phyloP scores from a whole-genome alignment of 169 alveolate genomes.

The Plasmodium falciparum region DNA sequence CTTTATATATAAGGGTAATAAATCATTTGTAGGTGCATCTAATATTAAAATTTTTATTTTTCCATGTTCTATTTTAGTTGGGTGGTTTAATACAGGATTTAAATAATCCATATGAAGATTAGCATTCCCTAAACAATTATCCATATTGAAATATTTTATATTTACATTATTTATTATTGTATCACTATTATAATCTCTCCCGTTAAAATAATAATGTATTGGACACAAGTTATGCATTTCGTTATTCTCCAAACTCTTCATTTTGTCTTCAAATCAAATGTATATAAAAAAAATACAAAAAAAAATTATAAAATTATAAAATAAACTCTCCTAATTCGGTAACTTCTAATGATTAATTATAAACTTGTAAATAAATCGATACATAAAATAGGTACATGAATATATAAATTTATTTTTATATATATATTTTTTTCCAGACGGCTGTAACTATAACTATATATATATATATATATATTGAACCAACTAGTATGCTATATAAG shows the following conservation, averaged over 20 bases:
- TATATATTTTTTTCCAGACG: no score
- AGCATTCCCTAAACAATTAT: constrained; percentile 32
- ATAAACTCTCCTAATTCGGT: no score
- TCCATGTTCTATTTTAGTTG: constrained; percentile 90
- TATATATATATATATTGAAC: no score
- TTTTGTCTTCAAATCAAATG: not conserved
- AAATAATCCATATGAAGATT: constrained; percentile 61
- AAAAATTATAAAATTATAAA: no score
- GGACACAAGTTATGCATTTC: constrained; percentile 26
- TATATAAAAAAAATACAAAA: not conserved
- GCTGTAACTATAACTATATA: no score
- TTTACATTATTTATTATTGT: constrained; percentile 8
- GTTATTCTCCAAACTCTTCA: not conserved
- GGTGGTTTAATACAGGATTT: constrained; percentile 86
- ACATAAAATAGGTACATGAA: no score
- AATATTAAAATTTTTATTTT: constrained; percentile 88
- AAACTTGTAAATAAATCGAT: no score
- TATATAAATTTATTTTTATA: no score
- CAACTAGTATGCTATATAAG: no score
- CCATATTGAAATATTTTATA: constrained; percentile 53
- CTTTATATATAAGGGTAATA: constrained; percentile 86
- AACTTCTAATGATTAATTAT: no score
- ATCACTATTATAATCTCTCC: constrained; percentile 19
- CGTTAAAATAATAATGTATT: constrained; percentile 13
- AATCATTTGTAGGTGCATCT: constrained; percentile 92